These are phyloP conservation scores for Peronospora destructor DNA, from an alignment of 352 stramenopile genomes.

Conservation along the genomic window DNA sequence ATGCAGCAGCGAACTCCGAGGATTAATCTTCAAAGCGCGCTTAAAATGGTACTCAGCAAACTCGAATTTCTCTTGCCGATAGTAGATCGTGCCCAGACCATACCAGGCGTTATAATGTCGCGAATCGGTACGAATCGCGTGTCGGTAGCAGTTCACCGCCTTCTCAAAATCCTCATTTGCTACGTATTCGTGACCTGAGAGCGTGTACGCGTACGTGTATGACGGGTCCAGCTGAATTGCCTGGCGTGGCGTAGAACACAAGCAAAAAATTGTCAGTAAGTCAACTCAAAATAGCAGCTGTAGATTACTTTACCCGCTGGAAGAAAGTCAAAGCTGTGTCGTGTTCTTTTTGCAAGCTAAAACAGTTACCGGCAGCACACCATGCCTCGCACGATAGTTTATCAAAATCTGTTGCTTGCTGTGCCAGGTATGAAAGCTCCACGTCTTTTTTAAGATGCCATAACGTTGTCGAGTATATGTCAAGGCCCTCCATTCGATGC, in stretches of 20 bases:
- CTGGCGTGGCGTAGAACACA: slow-evolving; percentile 12
- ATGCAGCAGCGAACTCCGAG: slow-evolving; percentile 89
- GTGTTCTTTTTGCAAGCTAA: slow-evolving; percentile 97
- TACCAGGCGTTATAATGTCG: slow-evolving; percentile 93
- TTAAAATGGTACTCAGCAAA: slow-evolving; percentile 96
- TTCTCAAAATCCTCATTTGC: slow-evolving; percentile 98
- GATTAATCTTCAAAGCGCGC: slow-evolving; percentile 90
- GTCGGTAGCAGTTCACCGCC: slow-evolving; percentile 91
- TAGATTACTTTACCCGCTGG: slow-evolving; percentile 58
- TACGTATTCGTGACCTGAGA: slow-evolving; percentile 96
- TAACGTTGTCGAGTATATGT: slow-evolving; percentile 92
- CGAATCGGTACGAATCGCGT: slow-evolving; percentile 90
- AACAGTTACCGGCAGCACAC: slow-evolving; percentile 96
- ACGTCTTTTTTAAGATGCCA: slow-evolving; percentile 98
- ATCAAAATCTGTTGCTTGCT: slow-evolving; percentile 91
- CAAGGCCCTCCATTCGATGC: slow-evolving; percentile 90
- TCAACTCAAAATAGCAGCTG: slow-evolving; percentile 2
- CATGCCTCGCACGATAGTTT: slow-evolving; percentile 90
- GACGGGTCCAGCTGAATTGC: slow-evolving; percentile 91
- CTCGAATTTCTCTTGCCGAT: slow-evolving; percentile 96
- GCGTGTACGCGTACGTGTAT: slow-evolving; percentile 97
- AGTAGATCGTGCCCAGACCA: slow-evolving; percentile 92
- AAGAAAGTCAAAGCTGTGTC: slow-evolving; percentile 95
- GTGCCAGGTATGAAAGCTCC: slow-evolving; percentile 93
- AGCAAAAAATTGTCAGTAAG: slow-evolving; percentile 1